Conservation (phyloP, 805 yeast species). For the Metschnikowia gelsemii region DNA sequence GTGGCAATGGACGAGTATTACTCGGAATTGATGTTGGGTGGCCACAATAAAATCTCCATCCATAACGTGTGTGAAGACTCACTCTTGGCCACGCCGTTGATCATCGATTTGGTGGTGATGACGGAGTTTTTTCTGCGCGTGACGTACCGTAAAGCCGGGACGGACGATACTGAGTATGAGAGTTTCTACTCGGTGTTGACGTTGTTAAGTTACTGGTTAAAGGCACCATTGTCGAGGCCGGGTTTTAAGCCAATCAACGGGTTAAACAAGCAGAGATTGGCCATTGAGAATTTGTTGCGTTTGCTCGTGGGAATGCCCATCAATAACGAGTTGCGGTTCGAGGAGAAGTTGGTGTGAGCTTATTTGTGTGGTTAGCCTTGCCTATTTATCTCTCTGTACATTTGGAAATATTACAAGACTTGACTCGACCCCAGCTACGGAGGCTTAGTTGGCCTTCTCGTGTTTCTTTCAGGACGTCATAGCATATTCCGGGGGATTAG, state of each 20-base stretch:
- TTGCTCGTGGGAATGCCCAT: slow-evolving; percentile 88
- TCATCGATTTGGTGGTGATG: slow-evolving; percentile 86
- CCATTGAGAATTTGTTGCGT: slow-evolving; percentile 86
- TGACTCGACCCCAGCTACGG: too few species aligned
- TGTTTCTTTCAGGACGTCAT: too few species aligned
- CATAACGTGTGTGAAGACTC: slow-evolving; percentile 98
- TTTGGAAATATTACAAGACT: too few species aligned
- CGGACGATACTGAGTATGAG: slow-evolving; percentile 53
- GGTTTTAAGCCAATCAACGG: slow-evolving; percentile 92
- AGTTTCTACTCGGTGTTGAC: slow-evolving; percentile 81
- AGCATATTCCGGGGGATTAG: too few species aligned
- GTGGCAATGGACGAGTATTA: slow-evolving; percentile 99
- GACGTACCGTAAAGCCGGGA: slow-evolving; percentile 60
- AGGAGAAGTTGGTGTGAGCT: slow-evolving; percentile 66
- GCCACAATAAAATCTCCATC: slow-evolving; percentile 90
- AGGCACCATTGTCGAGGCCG: slow-evolving; percentile 91
- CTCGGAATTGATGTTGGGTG: slow-evolving; percentile 95
- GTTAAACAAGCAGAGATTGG: slow-evolving; percentile 90
- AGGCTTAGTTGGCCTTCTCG: too few species aligned
- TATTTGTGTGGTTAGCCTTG: too few species aligned
- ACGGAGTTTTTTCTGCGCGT: slow-evolving; percentile 89
- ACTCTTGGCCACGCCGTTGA: slow-evolving; percentile 88
- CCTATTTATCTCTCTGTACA: too few species aligned
- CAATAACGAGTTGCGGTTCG: slow-evolving; percentile 88
- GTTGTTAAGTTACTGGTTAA: slow-evolving; percentile 90